These are phyloP conservation scores for Neurospora sp. DNA, from an alignment of 495 filamentous ascomycete genomes.

Conservation along the genomic window DNA sequence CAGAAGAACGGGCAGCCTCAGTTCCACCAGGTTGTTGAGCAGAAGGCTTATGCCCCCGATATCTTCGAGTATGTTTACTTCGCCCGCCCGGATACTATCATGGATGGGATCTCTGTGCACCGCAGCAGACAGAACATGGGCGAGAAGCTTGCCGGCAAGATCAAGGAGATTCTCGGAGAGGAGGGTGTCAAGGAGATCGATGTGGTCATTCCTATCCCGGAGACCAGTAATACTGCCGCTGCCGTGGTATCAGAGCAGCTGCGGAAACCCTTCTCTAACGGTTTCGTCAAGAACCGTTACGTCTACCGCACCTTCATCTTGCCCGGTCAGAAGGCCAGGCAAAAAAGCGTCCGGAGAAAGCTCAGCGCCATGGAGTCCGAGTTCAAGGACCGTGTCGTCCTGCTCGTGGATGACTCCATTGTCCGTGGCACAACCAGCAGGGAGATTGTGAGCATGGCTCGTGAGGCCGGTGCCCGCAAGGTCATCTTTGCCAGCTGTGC, in stretches of 20 bases:
- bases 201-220: constrained; percentile 40
- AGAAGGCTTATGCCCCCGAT: constrained; percentile 74
- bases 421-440: constrained; percentile 84
- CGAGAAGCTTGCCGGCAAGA: constrained; percentile 68
- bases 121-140: constrained; percentile 89
- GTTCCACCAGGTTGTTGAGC: constrained; percentile 65
- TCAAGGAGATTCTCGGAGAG: constrained; percentile 61
- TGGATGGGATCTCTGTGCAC: constrained; percentile 89
- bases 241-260: constrained; percentile 67
- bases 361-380: constrained; percentile 80
- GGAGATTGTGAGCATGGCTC: constrained; percentile 90
- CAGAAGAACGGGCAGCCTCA: constrained; percentile 69
- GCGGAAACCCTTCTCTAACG: constrained; percentile 65
- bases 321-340: constrained; percentile 73
- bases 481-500: constrained; percentile 86
- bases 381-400: constrained; percentile 74
- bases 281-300: constrained; percentile 87
- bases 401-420: constrained; percentile 87
- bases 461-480: constrained; percentile 81
- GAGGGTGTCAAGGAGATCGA: constrained; percentile 78
- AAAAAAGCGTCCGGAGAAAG: constrained; percentile 69
- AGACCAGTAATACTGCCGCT: constrained; percentile 62
- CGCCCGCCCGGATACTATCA: constrained; percentile 80
- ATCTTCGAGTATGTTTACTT: constrained; percentile 90
- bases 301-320: constrained; percentile 96